phyloP scores from a whole-genome alignment of 2,329 filamentous ascomycete genomes.

The Pseudogymnoascus sp. region DNA sequence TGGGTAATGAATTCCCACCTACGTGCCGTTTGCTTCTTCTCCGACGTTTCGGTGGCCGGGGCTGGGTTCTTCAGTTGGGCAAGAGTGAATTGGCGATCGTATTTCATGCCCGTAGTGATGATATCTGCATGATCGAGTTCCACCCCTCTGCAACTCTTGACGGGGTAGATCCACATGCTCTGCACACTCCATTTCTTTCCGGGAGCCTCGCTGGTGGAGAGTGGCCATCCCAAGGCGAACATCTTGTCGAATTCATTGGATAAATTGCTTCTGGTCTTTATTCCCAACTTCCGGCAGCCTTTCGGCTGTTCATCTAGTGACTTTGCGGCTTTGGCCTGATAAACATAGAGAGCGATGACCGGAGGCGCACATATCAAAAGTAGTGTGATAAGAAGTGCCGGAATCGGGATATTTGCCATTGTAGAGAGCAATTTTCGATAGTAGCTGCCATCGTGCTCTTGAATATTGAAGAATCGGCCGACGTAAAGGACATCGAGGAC shows the following conservation, averaged over 20 bases:
- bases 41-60: conserved; percentile 24
- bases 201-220: conserved; percentile 28
- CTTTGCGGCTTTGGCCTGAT: conserved; percentile 25
- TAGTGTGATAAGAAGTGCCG: conserved; percentile 24
- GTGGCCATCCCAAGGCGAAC: conserved; percentile 33
- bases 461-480: conserved; percentile 8
- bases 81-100: conserved; percentile 77
- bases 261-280: conserved; percentile 42
- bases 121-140: conserved; percentile 60
- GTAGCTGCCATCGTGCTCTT: conserved; percentile 22
- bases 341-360: conserved; percentile 25
- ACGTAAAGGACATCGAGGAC: neutral
- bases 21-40: conserved; percentile 32
- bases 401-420: conserved; percentile 23
- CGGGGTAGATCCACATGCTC: conserved; percentile 69
- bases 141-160: conserved; percentile 74
- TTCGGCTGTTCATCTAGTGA: conserved; percentile 29
- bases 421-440: conserved; percentile 21
- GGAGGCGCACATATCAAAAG: conserved; percentile 25
- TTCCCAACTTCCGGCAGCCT: conserved; percentile 45
- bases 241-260: conserved; percentile 46
- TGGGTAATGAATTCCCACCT: conserved; percentile 66
- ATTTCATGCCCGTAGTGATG: conserved; percentile 60
- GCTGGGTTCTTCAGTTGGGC: conserved; percentile 51
- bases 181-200: conserved; percentile 43